A percentile compares a stretch with the other conserved stretches of the same genome.
Evolutionary conservation across 768 basidiomycete genomes (phyloP).

Genomic region (Strobilomyces confusus): DNA sequence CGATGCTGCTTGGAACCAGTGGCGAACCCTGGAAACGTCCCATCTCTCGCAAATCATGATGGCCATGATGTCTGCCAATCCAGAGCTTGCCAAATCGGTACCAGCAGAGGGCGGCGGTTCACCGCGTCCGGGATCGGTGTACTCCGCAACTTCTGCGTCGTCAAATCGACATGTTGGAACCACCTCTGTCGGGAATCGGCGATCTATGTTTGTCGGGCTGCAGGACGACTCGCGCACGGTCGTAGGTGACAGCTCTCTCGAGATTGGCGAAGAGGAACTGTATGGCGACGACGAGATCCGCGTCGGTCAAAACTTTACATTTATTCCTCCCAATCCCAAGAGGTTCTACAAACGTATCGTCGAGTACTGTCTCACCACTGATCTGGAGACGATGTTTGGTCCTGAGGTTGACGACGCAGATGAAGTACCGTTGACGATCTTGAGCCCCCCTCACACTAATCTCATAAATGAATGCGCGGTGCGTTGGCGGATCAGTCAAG

Average conservation of each 20-base stretch:
- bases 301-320: slow-evolving; percentile 78
- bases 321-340: slow-evolving; percentile 84
- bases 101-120: slow-evolving; percentile 42
- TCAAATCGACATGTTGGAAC: slow-evolving; percentile 54
- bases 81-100: slow-evolving; percentile 78
- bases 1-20: slow-evolving; percentile 80
- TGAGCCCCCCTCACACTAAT: slow-evolving; percentile 74
- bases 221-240: slow-evolving; percentile 6
- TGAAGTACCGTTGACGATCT: slow-evolving; percentile 90
- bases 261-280: slow-evolving; percentile 37
- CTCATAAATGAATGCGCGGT: slow-evolving; percentile 84
- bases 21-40: slow-evolving; percentile 77
- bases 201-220: slow-evolving; percentile 46
- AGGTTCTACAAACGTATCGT: slow-evolving; percentile 83
- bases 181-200: slow-evolving; percentile 63
- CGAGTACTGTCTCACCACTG: slow-evolving; percentile 75
- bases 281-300: slow-evolving; percentile 67
- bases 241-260: slow-evolving; percentile 26
- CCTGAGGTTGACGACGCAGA: slow-evolving; percentile 92
- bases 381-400: slow-evolving; percentile 86
- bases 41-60: slow-evolving; percentile 87
- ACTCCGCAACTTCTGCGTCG: slow-evolving; percentile 38
- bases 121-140: slow-evolving; percentile 54
- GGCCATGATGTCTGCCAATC: slow-evolving; percentile 80
- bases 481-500: slow-evolving; percentile 83